Conservation (phyloP, 2,329 filamentous ascomycete species). For the Plectosphaerella cucumerina region DNA sequence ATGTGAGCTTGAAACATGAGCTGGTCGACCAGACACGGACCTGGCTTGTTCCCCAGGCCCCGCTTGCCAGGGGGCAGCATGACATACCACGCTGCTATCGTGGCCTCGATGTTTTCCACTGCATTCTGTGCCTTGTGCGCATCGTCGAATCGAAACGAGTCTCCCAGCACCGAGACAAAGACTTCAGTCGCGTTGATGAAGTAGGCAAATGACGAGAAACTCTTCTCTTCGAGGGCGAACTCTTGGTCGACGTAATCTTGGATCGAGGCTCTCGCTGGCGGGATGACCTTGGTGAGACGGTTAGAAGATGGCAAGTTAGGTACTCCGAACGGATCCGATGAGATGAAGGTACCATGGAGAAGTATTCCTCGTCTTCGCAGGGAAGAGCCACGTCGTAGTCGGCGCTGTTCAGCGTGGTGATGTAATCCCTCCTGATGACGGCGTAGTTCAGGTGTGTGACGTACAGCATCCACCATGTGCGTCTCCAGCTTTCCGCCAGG, state of each 20-base stretch:
- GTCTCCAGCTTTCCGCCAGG: constrained; percentile 55
- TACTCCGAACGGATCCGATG: background rate
- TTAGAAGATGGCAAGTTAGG: background rate
- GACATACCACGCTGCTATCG: constrained; percentile 1
- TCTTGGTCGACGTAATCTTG: constrained; percentile 58
- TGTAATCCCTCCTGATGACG: constrained; percentile 1
- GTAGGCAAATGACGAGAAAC: constrained; percentile 64
- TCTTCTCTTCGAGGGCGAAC: constrained; percentile 47
- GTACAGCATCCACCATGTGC: constrained; percentile 71
- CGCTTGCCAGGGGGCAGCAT: constrained; percentile 9
- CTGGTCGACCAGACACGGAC: constrained; percentile 21
- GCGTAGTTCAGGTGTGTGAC: constrained; percentile 27
- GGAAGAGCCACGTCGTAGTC: background rate
- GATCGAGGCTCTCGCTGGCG: constrained; percentile 19
- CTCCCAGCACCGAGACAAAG: background rate
- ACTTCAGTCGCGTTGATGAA: constrained; percentile 51
- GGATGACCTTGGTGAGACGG: background rate
- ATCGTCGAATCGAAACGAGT: background rate
- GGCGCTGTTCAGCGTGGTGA: background rate
- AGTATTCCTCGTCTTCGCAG: background rate
- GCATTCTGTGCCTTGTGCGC: background rate
- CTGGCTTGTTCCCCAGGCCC: constrained; percentile 25
- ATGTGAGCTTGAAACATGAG: constrained; percentile 24
- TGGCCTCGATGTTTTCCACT: background rate
- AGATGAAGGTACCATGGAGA: background rate